A percentile compares a stretch with the other conserved stretches of the same genome.
Conservation (phyloP, 2,329 filamentous ascomycete genomes). For the Ophiostoma ips region DNA sequence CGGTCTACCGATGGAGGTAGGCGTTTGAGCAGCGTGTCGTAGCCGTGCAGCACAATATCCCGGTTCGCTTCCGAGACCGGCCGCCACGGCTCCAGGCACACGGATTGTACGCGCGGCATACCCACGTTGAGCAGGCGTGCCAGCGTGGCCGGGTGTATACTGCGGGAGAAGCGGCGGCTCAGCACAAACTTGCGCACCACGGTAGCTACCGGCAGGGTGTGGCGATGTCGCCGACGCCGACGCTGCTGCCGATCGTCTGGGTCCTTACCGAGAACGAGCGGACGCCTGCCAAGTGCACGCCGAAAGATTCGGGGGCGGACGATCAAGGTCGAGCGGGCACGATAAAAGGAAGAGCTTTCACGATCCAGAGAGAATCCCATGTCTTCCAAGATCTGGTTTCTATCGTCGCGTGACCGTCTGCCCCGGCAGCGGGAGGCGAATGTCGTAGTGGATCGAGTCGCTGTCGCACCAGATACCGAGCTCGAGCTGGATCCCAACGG, state of each 20-base stretch:
- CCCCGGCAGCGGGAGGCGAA: neutral
- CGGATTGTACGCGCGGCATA: neutral
- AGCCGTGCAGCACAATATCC: neutral
- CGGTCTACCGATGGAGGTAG: neutral
- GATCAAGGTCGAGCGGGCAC: neutral
- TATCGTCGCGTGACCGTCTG: too few relatives aligned
- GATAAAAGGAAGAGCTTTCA: too few relatives aligned
- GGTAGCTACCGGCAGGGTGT: neutral
- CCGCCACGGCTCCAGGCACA: neutral
- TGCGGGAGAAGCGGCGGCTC: neutral
- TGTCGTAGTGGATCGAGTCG: neutral
- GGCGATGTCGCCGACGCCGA: neutral
- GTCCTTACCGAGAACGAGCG: neutral
- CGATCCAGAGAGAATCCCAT: too few relatives aligned
- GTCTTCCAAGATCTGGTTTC: too few relatives aligned
- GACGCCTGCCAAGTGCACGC: neutral
- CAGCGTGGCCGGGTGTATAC: neutral
- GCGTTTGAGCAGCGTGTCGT: neutral
- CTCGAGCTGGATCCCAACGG: neutral
- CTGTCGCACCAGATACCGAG: neutral
- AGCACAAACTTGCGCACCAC: neutral
- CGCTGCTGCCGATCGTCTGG: neutral
- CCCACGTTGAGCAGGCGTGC: neutral
- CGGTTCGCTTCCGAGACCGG: neutral
- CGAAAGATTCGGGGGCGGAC: neutral